Evolutionary conservation across 2,329 filamentous ascomycete species (phyloP).

Genomic region (Alternaria metachromatica): DNA sequence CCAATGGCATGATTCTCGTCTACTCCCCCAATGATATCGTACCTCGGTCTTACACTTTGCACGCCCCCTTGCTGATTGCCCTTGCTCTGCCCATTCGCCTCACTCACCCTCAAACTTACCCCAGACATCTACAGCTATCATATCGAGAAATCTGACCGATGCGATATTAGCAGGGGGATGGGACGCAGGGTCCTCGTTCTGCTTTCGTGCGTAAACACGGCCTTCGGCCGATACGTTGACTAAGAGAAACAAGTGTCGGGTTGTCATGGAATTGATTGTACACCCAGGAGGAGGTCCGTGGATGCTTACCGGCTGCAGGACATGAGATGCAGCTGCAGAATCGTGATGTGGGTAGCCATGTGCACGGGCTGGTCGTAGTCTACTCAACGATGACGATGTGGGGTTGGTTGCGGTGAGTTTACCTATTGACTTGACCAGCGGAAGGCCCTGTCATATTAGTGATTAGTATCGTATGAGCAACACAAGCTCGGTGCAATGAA

Average conservation of each 20-base stretch:
- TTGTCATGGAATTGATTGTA: neutral
- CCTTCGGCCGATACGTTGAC: neutral
- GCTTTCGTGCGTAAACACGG: neutral
- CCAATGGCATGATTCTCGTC: neutral
- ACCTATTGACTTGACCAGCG: neutral
- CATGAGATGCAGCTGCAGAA: neutral
- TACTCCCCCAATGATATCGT: neutral
- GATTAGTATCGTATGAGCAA: neutral
- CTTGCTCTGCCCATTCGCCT: neutral
- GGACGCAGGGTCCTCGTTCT: neutral
- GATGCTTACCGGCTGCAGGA: neutral
- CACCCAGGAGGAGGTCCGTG: neutral
- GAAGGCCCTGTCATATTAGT: neutral
- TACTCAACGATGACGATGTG: neutral
- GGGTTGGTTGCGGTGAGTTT: neutral
- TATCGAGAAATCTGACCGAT: neutral
- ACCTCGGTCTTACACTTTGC: neutral
- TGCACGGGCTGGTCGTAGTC: neutral
- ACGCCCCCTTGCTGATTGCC: neutral
- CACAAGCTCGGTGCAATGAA: neutral
- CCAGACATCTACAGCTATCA: neutral
- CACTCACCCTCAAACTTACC: neutral
- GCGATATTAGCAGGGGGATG: neutral
- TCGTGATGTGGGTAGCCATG: neutral
- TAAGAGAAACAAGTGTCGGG: neutral